Evolutionary conservation across 352 stramenopile species (phyloP).

Genomic region (Phytopythium boreale): DNA sequence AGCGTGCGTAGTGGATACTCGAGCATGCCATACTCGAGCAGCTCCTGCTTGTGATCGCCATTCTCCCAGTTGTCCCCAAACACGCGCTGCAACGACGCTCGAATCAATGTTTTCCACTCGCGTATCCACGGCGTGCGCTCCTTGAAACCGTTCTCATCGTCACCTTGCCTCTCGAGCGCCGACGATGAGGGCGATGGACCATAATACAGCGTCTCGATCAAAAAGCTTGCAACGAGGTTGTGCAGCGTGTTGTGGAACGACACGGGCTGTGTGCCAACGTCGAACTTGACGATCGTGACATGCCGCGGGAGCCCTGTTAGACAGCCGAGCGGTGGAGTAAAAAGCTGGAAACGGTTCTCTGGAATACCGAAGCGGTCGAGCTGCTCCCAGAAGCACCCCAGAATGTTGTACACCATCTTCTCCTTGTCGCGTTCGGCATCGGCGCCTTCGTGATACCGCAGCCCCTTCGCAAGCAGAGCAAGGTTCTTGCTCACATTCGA

Average conservation of each 20-base stretch:
- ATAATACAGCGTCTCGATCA: slow-evolving; percentile 79
- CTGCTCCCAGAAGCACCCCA: slow-evolving; percentile 74
- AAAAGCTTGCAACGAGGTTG: slow-evolving; percentile 72
- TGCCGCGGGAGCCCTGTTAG: slow-evolving; percentile 37
- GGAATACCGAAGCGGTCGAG: slow-evolving; percentile 44
- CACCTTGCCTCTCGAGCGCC: neutral
- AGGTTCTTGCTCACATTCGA: slow-evolving; percentile 64
- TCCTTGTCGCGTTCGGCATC: slow-evolving; percentile 36
- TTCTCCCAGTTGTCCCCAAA: slow-evolving; percentile 20
- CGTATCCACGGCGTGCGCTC: slow-evolving; percentile 27
- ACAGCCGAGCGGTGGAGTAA: slow-evolving; percentile 58
- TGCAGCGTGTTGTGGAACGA: slow-evolving; percentile 91
- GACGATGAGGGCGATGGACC: slow-evolving; percentile 18
- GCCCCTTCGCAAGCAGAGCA: slow-evolving; percentile 54
- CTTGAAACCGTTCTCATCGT: neutral
- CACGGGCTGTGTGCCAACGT: slow-evolving; percentile 67
- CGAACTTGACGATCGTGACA: slow-evolving; percentile 73
- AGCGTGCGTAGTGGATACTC: slow-evolving; percentile 77
- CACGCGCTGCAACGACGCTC: slow-evolving; percentile 27
- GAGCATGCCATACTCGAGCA: slow-evolving; percentile 71
- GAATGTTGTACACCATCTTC: slow-evolving; percentile 66
- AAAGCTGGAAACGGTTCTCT: slow-evolving; percentile 43
- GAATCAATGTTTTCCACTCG: slow-evolving; percentile 49
- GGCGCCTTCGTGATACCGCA: slow-evolving; percentile 51
- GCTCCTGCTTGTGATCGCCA: slow-evolving; percentile 43